Evolutionary conservation across 345 rosid genomes (phyloP).

Genomic region (Linum tenue): DNA sequence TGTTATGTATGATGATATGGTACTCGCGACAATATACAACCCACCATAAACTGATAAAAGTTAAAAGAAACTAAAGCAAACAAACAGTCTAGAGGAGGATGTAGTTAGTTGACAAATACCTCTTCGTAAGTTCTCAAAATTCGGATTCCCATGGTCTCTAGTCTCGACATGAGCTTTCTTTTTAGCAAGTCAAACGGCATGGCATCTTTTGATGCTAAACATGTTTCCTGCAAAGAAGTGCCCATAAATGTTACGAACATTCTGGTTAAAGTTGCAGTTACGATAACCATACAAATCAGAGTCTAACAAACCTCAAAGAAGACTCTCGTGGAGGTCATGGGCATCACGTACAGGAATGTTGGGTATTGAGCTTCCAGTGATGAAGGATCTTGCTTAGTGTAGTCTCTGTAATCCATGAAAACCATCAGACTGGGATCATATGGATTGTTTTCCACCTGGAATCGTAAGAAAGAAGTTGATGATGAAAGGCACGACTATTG

Average conservation of each 20-base stretch:
- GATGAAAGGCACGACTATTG: background rate
- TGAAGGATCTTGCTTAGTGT: slow-evolving; percentile 39
- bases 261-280: background rate
- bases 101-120: slow-evolving; percentile 30
- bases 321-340: slow-evolving; percentile 69
- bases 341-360: slow-evolving; percentile 86
- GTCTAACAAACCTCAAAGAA: slow-evolving; percentile 69
- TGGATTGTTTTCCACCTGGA: slow-evolving; percentile 87
- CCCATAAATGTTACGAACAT: slow-evolving; percentile 16
- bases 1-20: no score
- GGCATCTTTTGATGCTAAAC: slow-evolving; percentile 89
- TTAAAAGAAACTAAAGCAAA: background rate
- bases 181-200: slow-evolving; percentile 79
- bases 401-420: slow-evolving; percentile 95
- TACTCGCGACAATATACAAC: background rate
- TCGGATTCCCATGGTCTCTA: slow-evolving; percentile 66
- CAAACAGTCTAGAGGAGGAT: background rate
- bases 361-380: slow-evolving; percentile 62
- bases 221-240: slow-evolving; percentile 63
- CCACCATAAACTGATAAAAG: background rate
- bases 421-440: slow-evolving; percentile 94
- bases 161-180: slow-evolving; percentile 63
- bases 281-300: background rate
- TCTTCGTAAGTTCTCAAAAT: slow-evolving; percentile 68
- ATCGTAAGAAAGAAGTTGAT: slow-evolving; percentile 10